Evolutionary conservation across 2,329 filamentous ascomycete genomes (phyloP), one percentile per base, ranked within the genome.

Genomic region (Aspergillus proliferans): DNA sequence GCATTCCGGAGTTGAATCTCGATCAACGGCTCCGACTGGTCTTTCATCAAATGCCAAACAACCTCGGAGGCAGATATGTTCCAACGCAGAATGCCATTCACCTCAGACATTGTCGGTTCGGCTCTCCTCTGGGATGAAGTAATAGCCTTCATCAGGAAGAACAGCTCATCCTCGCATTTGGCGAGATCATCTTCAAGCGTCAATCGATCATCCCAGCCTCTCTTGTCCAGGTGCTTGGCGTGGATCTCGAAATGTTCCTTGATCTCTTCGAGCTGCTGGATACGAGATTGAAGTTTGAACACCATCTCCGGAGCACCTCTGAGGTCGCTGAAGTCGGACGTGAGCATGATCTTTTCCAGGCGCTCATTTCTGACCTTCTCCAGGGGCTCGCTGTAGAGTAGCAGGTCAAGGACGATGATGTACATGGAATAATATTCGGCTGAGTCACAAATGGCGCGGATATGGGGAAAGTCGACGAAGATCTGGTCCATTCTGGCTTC

Each of bases 91-190:
- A 96, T 75, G 5, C 90, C 90, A 51, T 82, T 91, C 49, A 84
- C 86, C 54, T 89, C 81, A 6, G 83, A 82, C 45, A 82, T 76
- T 34, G 71, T 70, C 43, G 80, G 81, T 52, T 86, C 83, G 54
- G 83, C 84, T 65, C 91, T 93, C 51, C 90, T 80, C 69, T 98
- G 93, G 4, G 92, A 94, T 2, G 90, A 94, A 1, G 93, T 98
- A 65, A 98, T 98, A 36, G 93, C 94, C 63, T 98, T 97, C 93
- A 98, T 97, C 76, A 98, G 87, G 73, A 98, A 98, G 77, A 98
- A 99, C 7, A 99, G 73, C 68, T 99, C 94, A 61, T 98, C 93
- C 67, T 97, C 93, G 62, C 89, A 96, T 18, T 83, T 83, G 8
- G 88, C 82, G 45, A 98, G 75, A 64, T 98, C 93, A 46, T 87